Conservation (phyloP, 768 basidiomycete species). For the Boletus reticuloceps region DNA sequence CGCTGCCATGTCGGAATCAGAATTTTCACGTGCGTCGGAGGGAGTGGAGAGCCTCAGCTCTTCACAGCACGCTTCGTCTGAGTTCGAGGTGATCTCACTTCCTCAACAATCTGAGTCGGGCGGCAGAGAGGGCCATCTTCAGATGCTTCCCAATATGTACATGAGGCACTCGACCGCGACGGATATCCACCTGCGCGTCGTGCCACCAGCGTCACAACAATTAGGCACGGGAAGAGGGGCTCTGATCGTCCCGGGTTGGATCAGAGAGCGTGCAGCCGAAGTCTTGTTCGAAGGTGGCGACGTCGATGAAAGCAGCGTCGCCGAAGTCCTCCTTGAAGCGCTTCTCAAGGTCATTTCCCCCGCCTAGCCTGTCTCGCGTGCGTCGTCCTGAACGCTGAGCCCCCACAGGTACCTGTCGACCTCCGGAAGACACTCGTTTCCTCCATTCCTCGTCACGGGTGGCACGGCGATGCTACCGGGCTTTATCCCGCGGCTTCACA, state of each 20-base stretch:
- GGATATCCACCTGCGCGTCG: constrained; percentile 65
- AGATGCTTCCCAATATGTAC: constrained; percentile 69
- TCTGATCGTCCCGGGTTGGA: constrained; percentile 90
- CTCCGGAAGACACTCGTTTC: constrained; percentile 81
- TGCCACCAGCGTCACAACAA: constrained; percentile 64
- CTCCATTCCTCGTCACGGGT: constrained; percentile 81
- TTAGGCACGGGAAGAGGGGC: constrained; percentile 74
- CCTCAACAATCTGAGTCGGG: constrained; percentile 33
- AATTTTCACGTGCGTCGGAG: constrained; percentile 53
- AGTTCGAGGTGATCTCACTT: constrained; percentile 55
- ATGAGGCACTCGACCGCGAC: constrained; percentile 76
- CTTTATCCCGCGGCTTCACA: constrained; percentile 85
- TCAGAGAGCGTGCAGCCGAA: constrained; percentile 88
- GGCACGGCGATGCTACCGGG: constrained; percentile 92
- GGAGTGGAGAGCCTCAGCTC: constrained; percentile 47
- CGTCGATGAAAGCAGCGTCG: constrained; percentile 81
- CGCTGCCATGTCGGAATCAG: constrained; percentile 63
- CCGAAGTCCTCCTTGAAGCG: constrained; percentile 76
- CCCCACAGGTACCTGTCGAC: constrained; percentile 77
- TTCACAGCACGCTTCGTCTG: constrained; percentile 47
- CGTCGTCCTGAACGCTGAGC: not conserved
- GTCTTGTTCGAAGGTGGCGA: constrained; percentile 88
- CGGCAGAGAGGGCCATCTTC: constrained; percentile 36
- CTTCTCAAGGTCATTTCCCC: constrained; percentile 62
- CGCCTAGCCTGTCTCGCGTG: not conserved